Percentiles rank a stretch among this genome's conserved stretches.
phyloP scores from a whole-genome alignment of 2,329 filamentous ascomycete species.

The Aspergillus luchuensis region DNA sequence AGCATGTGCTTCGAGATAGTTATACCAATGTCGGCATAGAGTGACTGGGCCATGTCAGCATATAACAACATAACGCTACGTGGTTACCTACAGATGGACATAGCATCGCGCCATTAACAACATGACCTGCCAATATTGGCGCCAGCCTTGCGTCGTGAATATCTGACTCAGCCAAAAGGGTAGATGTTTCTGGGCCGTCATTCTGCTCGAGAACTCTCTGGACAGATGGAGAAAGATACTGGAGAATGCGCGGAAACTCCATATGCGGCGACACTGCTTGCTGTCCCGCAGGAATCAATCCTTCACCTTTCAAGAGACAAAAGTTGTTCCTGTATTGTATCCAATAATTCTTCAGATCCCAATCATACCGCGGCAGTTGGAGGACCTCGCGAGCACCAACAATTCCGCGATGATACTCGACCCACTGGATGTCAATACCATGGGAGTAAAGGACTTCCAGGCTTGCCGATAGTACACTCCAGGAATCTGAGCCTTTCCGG shows the following conservation, averaged over 20 bases:
- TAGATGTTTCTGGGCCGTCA: slow-evolving; percentile 60
- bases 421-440: slow-evolving; percentile 69
- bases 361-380: slow-evolving; percentile 68
- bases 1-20: slow-evolving; percentile 66
- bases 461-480: slow-evolving; percentile 63
- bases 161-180: slow-evolving; percentile 10
- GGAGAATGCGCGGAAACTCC: slow-evolving; percentile 40
- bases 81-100: slow-evolving; percentile 50
- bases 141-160: slow-evolving; percentile 9
- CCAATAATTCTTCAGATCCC: slow-evolving; percentile 73
- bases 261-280: background rate
- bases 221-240: slow-evolving; percentile 63
- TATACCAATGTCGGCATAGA: slow-evolving; percentile 66
- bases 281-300: slow-evolving; percentile 24
- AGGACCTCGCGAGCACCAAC: slow-evolving; percentile 60
- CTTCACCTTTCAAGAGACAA: slow-evolving; percentile 68
- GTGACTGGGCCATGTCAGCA: slow-evolving; percentile 44
- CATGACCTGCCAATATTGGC: slow-evolving; percentile 65
- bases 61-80: background rate
- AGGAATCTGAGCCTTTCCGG: slow-evolving; percentile 63
- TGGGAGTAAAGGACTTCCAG: slow-evolving; percentile 63
- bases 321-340: slow-evolving; percentile 72
- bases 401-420: slow-evolving; percentile 68
- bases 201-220: slow-evolving; percentile 66
- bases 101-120: slow-evolving; percentile 67